Conservation (phyloP, 2,329 filamentous ascomycete genomes). For the Fusarium anguioides region DNA sequence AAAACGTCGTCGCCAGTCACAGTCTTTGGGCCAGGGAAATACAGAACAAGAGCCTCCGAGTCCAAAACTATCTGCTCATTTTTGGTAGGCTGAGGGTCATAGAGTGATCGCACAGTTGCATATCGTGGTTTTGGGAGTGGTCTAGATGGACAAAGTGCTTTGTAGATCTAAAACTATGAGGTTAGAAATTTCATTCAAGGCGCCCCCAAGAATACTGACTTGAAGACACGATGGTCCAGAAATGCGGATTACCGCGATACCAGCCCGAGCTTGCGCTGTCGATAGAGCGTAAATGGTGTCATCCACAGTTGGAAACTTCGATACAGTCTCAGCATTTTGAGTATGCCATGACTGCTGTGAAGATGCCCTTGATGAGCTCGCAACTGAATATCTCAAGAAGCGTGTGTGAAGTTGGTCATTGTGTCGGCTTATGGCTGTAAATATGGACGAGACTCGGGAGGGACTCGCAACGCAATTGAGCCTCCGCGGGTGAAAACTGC, state of each 20-base stretch:
- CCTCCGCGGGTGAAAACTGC: slow-evolving; percentile 34
- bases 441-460: neutral
- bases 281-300: slow-evolving; percentile 93
- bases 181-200: slow-evolving; percentile 2
- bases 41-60: slow-evolving; percentile 81
- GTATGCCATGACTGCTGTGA: slow-evolving; percentile 21
- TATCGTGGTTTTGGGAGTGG: slow-evolving; percentile 60
- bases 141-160: slow-evolving; percentile 61
- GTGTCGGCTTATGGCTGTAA: neutral
- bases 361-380: neutral
- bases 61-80: slow-evolving; percentile 71
- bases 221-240: slow-evolving; percentile 81
- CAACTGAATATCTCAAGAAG: neutral
- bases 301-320: slow-evolving; percentile 38
- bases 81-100: slow-evolving; percentile 57
- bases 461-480: slow-evolving; percentile 27
- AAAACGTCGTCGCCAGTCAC: slow-evolving; percentile 94
- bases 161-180: slow-evolving; percentile 57
- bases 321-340: neutral
- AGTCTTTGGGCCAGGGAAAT: slow-evolving; percentile 83
- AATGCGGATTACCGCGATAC: slow-evolving; percentile 89
- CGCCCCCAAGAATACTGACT: slow-evolving; percentile 56
- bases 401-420: neutral
- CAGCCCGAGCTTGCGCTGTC: slow-evolving; percentile 84
- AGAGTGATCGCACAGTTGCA: slow-evolving; percentile 80